A percentile compares a stretch with the other conserved stretches of the same genome.
Conservation (phyloP, 2,329 filamentous ascomycete genomes). For the Beauveria bassiana region DNA sequence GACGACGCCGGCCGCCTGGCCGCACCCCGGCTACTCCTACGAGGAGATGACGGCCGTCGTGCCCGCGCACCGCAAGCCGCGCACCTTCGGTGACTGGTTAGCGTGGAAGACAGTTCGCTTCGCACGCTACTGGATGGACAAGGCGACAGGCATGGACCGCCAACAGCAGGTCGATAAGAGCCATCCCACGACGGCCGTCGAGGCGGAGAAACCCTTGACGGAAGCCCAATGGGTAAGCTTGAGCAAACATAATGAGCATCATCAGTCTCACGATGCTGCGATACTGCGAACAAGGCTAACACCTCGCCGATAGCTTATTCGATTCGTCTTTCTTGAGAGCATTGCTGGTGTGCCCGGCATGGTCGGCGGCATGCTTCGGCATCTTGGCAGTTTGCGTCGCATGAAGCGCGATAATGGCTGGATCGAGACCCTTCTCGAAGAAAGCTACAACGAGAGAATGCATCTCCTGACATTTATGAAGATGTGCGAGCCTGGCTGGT, state of each 20-base stretch:
- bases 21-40: constrained; percentile 65
- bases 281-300: not conserved
- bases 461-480: constrained; percentile 89
- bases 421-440: constrained; percentile 88
- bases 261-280: not conserved
- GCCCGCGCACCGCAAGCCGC: constrained; percentile 68
- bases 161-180: constrained; percentile 59
- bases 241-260: not conserved
- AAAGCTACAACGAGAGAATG: constrained; percentile 92
- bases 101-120: constrained; percentile 72
- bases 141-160: constrained; percentile 65
- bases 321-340: constrained; percentile 89
- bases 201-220: constrained; percentile 55
- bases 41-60: constrained; percentile 68
- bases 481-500: constrained; percentile 65
- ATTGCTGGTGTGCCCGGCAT: constrained; percentile 95
- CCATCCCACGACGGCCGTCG: constrained; percentile 47
- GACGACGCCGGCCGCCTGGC: constrained; percentile 58
- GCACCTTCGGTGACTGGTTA: constrained; percentile 66
- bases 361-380: constrained; percentile 90
- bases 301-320: constrained; percentile 47
- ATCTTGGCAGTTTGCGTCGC: constrained; percentile 73
- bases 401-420: constrained; percentile 93
- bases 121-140: constrained; percentile 72
- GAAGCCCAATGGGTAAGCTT: constrained; percentile 70